Conservation (phyloP, 108 stramenopile genomes). For the Pseudonitzschia pungens region DNA sequence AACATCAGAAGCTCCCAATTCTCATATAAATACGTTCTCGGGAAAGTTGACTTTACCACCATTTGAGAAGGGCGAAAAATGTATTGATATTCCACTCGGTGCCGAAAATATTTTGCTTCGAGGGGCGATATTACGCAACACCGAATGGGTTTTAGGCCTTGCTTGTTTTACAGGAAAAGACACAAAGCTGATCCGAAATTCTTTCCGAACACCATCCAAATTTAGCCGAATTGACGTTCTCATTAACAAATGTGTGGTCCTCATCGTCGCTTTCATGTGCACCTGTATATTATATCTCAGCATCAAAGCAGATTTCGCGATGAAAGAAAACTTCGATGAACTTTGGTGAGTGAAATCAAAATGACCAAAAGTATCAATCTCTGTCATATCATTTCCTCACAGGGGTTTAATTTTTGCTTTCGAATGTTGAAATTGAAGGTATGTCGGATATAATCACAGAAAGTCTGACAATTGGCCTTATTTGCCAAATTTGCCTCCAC, state of each 20-base stretch:
- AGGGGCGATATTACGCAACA: slow-evolving; percentile 93
- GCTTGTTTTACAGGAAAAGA: slow-evolving; percentile 95
- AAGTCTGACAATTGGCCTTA: slow-evolving; percentile 70
- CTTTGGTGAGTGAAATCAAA: neutral
- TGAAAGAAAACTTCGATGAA: neutral
- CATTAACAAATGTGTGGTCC: slow-evolving; percentile 75
- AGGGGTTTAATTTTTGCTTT: too few relatives aligned
- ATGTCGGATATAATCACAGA: slow-evolving; percentile 27
- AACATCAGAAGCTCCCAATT: slow-evolving; percentile 86
- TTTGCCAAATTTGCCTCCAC: slow-evolving; percentile 33
- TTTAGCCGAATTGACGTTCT: slow-evolving; percentile 87
- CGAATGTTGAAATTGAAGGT: neutral
- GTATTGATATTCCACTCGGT: slow-evolving; percentile 71
- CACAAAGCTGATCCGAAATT: slow-evolving; percentile 92
- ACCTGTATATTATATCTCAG: slow-evolving; percentile 54
- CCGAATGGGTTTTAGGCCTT: slow-evolving; percentile 93
- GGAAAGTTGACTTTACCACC: slow-evolving; percentile 77
- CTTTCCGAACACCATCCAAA: slow-evolving; percentile 89
- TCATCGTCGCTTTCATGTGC: slow-evolving; percentile 86
- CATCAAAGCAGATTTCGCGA: slow-evolving; percentile 31
- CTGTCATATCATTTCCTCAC: neutral
- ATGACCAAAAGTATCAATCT: neutral
- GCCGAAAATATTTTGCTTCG: slow-evolving; percentile 90
- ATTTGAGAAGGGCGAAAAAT: slow-evolving; percentile 5
- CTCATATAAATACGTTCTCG: slow-evolving; percentile 85